phyloP scores from a whole-genome alignment of 202 grass and related monocot genomes.

The Schoenoplectus triqueter region DNA sequence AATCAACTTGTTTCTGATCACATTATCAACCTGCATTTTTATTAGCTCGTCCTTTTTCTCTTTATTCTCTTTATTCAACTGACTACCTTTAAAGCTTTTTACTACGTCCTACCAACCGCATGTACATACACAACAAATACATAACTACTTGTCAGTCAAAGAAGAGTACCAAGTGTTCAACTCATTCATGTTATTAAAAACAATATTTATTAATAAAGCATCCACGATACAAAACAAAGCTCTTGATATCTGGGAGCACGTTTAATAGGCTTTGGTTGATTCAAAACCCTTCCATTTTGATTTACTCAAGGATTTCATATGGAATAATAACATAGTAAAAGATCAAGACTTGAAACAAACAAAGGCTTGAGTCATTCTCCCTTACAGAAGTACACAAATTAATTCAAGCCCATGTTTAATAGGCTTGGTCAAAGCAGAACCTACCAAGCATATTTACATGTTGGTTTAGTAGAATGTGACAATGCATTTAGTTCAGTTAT shows the following conservation, averaged over 20 bases:
- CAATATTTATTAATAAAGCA: neutral
- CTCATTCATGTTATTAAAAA: neutral
- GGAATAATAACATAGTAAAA: neutral
- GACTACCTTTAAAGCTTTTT: neutral
- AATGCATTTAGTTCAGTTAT: neutral
- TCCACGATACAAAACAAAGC: neutral
- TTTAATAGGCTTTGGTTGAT: neutral
- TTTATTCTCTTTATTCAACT: neutral
- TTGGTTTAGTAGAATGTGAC: neutral
- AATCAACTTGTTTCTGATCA: slow-evolving; percentile 13
- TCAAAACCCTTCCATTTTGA: neutral
- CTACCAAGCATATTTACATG: neutral
- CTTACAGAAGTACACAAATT: neutral
- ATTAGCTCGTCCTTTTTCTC: neutral
- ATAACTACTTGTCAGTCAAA: neutral
- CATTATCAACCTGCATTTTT: slow-evolving; percentile 1
- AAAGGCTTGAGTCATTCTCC: neutral
- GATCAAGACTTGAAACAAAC: neutral
- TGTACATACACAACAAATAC: neutral
- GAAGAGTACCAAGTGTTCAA: slow-evolving; percentile 10
- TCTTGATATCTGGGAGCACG: no score
- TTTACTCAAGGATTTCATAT: neutral
- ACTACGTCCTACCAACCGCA: neutral
- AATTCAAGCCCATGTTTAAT: neutral
- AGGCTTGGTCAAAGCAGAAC: neutral